Base-by-base conservation (phyloP, 2,329 filamentous ascomycete genomes). In the Cladosporium sp. region DNA sequence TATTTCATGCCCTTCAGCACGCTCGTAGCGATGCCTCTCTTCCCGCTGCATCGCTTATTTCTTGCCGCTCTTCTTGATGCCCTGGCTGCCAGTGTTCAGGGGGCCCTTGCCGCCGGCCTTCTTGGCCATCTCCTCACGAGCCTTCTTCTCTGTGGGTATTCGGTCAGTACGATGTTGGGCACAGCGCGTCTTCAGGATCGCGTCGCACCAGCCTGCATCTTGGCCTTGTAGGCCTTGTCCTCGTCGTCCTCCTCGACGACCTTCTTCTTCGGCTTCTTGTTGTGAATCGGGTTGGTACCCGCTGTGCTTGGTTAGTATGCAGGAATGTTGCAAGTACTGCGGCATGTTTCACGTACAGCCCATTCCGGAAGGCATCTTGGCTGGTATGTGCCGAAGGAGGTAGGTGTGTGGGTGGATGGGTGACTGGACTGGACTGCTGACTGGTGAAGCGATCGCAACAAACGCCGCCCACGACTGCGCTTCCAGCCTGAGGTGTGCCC, bases 1-100 rank as follows among this genome's bases (percentile, higher is more conserved):
- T 40, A n/a, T 31, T 9, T 22, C 35, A 28, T 43, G 18, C 35
- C 19, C 18, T 18, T 14, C 31, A 14, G 7, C 40, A n/a, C 38
- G n/a, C 14, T 4, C 13, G n/a, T 14, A 14, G 40, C 43, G 35
- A 8, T 45, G 11, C 46, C 33, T 37, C 43, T 46, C 41, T 35
- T 18, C 42, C 18, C 3, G 4, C 46, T 18, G 34, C 41, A 38
- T 22, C 52, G 41, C 51, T 60, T 80, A 95, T 85, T 96, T 95
- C 87, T 96, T 95, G 73, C 90, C 91, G 57, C 87, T 93, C 83
- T 95, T 96, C 85, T 96, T 96, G 78, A 97, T 95, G 58, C 89
- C 90, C 74, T 95, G 89, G 45, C 79, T 72, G 33, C 89, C 90
- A 32, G 83, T 86, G 75, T 90, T 91, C 69, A 96, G 70, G 35